A percentile compares a stretch with the other conserved stretches of the same genome.
phyloP scores from a whole-genome alignment of 345 rosid species.

The Aquilaria yunnanensis region DNA sequence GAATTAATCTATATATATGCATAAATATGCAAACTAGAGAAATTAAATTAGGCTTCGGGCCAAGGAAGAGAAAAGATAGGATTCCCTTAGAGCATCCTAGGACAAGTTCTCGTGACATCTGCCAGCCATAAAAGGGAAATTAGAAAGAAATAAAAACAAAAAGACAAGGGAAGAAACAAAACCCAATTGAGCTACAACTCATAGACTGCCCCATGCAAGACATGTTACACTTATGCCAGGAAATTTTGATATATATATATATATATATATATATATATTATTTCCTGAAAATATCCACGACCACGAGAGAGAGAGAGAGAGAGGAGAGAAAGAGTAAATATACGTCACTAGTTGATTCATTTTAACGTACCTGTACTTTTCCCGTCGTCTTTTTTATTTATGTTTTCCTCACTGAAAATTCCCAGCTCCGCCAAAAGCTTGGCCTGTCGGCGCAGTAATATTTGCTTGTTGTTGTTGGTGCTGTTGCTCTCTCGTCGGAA shows the following conservation, averaged over 20 bases:
- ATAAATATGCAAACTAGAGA: too few species aligned
- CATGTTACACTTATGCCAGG: slow-evolving; percentile 31
- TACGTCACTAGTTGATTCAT: not conserved
- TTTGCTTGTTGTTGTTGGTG: slow-evolving; percentile 19
- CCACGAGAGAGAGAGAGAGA: not conserved
- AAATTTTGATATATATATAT: slow-evolving; percentile 3
- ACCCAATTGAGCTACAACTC: slow-evolving; percentile 27
- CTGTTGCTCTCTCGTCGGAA: slow-evolving; percentile 28
- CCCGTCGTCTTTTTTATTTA: not conserved
- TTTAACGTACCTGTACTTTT: slow-evolving; percentile 22
- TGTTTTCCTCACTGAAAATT: slow-evolving; percentile 12
- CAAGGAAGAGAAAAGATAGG: too few species aligned
- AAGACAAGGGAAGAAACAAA: slow-evolving; percentile 31
- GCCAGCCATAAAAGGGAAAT: slow-evolving; percentile 7
- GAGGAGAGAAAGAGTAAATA: not conserved
- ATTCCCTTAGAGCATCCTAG: too few species aligned
- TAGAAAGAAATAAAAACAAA: slow-evolving; percentile 20
- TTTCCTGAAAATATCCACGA: too few species aligned
- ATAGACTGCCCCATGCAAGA: slow-evolving; percentile 34
- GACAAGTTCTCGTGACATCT: slow-evolving; percentile 30
- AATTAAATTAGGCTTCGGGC: too few species aligned
- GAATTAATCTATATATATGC: too few species aligned
- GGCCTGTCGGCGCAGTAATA: slow-evolving; percentile 28
- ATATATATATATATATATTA: too few species aligned
- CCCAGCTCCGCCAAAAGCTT: slow-evolving; percentile 24